Base-by-base conservation (phyloP, 768 basidiomycete genomes). In the Termitomyces sp. region DNA sequence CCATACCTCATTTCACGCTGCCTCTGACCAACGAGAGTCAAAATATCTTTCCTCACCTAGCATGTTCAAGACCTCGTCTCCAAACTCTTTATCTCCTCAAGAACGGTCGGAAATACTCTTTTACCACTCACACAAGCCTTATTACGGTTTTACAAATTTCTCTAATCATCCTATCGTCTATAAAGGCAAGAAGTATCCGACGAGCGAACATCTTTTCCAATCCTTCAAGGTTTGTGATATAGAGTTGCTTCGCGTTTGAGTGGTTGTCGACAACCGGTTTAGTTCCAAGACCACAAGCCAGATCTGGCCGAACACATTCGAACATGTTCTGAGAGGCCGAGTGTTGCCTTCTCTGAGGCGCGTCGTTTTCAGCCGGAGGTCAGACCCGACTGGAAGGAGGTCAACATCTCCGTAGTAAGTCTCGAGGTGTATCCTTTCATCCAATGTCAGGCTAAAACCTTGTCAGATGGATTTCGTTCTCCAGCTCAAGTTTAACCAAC, bases 141-240 rank as follows among this genome's bases (percentile, higher is more conserved):
- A 86, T 63, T 86, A 87, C 57, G 85, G 83, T 7, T 87, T 88
- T 62, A 87, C 86, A 41, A 87, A 87, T 66, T 88, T 88, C 66
- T 88, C 88, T 10, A 66, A 80, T 0, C 86, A 88, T 65, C 73
- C 80, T 43, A 79, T 90, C 10, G 61, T 72, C 10, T 84, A 86
- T 64, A 76, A 81, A 32, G 81, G 81, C 40, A 84, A 82, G 64
- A 74, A 69, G 52, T 90, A 88, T 63, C 85, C 87, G 1, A 90
- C 87, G 0, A 85, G 85, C 63, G 88, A 88, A 64, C 88, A 89
- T 66, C 76, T 89, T 11, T 89, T 87, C 62, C 87, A 89, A 60
- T 83, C 87, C 2, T 79, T 88, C 70, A 88, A 87, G 66, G 85
- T 83, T 53, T 11, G 66, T 59, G n/a, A n/a, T 30, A 34, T 56